Base-by-base conservation (phyloP, 805 yeast genomes). In the Metschnikowia koreensis region DNA sequence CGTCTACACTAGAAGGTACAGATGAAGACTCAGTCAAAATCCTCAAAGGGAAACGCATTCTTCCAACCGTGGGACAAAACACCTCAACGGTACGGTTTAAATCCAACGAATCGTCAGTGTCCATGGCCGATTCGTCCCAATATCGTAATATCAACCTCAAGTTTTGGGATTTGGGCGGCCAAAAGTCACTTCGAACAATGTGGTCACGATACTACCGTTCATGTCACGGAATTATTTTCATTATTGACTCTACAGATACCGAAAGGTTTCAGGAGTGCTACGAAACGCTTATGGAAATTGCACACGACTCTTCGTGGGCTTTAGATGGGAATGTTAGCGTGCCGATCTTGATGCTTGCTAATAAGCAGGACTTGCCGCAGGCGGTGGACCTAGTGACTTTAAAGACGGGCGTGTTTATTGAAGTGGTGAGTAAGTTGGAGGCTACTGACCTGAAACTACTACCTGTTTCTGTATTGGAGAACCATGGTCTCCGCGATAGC, bases 91-190 rank as follows among this genome's bases (percentile, higher is more conserved):
- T 74, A 16, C 66, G 67, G 49, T 71, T 67, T 52, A 57, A 57
- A 46, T 44, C 58, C 22, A 34, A 38, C 27, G 67, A 70, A 68
- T 75, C 59, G 69, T 74, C 51, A 63, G 69, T 44, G 59, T 82
- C 63, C 51, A 66, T 54, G 58, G 75, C 53, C 27, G 54, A 61
- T 44, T 52, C 69, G 28, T 60, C 66, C 5, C 68, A 68, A 41
- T 69, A 67, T 59, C 74, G 76, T 51, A 75, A 74, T 50, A 71
- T 79, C 51, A 72, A 75, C 47, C 73, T 94, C 50, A 92, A 91
- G 64, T 82, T 94, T 62, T 93, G 98, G 98, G 99, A 93, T 67
- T 83, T 93, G 39, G 98, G 98, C 10, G 99, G 99, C 11, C 99
- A 93, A 68, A 86, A 84, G 64, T 76, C 87, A n/a, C 74, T 93